These are phyloP conservation scores for Penicillium nordicum DNA, from an alignment of 2,329 filamentous ascomycete species.

Conservation along the genomic window DNA sequence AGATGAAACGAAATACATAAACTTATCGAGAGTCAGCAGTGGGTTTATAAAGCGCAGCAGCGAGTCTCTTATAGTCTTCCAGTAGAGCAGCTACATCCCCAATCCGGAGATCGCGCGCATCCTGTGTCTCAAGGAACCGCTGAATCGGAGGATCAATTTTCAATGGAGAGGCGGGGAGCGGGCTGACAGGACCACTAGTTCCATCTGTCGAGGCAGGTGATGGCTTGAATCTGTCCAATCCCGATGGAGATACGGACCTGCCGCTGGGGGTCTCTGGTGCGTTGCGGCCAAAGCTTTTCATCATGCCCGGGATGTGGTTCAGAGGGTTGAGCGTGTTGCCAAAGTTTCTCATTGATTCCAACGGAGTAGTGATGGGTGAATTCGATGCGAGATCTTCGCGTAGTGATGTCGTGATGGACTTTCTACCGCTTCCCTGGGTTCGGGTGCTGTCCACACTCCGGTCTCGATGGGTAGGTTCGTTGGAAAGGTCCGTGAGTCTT, in stretches of 20 bases:
- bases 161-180: slow-evolving; percentile 7
- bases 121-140: slow-evolving; percentile 69
- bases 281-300: slow-evolving; percentile 67
- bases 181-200: slow-evolving; percentile 8
- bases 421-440: slow-evolving; percentile 41
- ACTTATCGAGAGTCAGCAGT: slow-evolving; percentile 14
- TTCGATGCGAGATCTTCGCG: slow-evolving; percentile 23
- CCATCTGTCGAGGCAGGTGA: slow-evolving; percentile 20
- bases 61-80: slow-evolving; percentile 70
- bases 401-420: slow-evolving; percentile 28
- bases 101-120: slow-evolving; percentile 66
- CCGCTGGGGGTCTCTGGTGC: slow-evolving; percentile 43
- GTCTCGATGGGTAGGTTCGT: slow-evolving; percentile 63
- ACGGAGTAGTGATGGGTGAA: slow-evolving; percentile 51
- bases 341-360: slow-evolving; percentile 78
- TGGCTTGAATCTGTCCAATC: slow-evolving; percentile 39
- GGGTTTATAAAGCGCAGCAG: slow-evolving; percentile 58
- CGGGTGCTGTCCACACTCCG: slow-evolving; percentile 68
- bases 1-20: background rate
- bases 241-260: slow-evolving; percentile 41
- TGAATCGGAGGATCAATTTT: slow-evolving; percentile 60
- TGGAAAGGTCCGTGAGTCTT: slow-evolving; percentile 62
- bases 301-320: slow-evolving; percentile 71
- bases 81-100: slow-evolving; percentile 71
- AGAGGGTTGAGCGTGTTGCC: slow-evolving; percentile 80